A percentile compares a stretch with the other conserved stretches of the same genome.
These are phyloP conservation scores for Microdochium nivale DNA, from an alignment of 2,329 filamentous ascomycete species.

Conservation along the genomic window DNA sequence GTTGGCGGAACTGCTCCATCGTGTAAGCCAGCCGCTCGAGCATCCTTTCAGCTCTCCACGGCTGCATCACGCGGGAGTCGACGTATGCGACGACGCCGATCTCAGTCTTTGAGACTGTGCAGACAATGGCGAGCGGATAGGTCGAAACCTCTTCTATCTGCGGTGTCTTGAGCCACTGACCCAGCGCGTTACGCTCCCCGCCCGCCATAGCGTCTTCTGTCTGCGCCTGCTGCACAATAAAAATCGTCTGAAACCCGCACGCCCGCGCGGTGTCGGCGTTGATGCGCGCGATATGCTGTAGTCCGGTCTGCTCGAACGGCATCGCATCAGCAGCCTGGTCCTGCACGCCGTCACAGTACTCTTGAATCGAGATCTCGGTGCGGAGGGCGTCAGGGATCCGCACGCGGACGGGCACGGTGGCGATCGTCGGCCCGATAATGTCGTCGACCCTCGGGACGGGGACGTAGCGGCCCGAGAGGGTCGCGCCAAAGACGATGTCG, in stretches of 20 bases:
- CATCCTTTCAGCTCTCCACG: neutral
- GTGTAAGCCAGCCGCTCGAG: neutral
- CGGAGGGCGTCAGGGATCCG: slow-evolving; percentile 21
- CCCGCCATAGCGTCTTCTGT: neutral
- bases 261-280: neutral
- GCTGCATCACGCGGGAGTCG: neutral
- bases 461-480: slow-evolving; percentile 24
- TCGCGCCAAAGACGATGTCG: slow-evolving; percentile 25
- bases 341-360: slow-evolving; percentile 29
- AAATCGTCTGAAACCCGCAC: neutral
- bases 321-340: neutral
- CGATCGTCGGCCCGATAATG: slow-evolving; percentile 20
- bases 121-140: neutral
- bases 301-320: slow-evolving; percentile 1
- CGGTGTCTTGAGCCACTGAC: neutral
- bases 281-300: neutral
- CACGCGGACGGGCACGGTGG: slow-evolving; percentile 25
- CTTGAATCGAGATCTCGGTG: slow-evolving; percentile 17
- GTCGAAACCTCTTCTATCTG: neutral
- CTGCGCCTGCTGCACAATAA: slow-evolving; percentile 1
- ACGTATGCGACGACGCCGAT: neutral
- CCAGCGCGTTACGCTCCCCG: neutral
- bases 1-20: neutral
- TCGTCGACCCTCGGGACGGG: slow-evolving; percentile 5
- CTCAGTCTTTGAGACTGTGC: neutral